Conservation (phyloP, 1,284 basidiomycete genomes). For the Apiotrichum laibachii region DNA sequence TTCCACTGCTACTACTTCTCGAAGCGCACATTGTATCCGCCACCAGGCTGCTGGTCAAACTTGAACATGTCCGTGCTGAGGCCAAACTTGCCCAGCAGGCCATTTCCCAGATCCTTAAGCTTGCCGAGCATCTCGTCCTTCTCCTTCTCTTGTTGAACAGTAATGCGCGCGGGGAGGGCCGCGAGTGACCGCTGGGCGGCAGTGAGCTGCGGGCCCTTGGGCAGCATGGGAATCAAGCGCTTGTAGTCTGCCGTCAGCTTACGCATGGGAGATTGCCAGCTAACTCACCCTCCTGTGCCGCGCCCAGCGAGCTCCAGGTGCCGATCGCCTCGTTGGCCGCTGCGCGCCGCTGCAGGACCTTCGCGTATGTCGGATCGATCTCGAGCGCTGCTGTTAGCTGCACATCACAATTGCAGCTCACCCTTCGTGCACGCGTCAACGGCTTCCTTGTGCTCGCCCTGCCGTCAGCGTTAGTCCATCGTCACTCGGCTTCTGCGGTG, state of each 20-base stretch:
- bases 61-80: constrained; percentile 92
- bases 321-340: constrained; percentile 73
- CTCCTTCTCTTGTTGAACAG: constrained; percentile 74
- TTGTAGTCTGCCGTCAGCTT: constrained; percentile 65
- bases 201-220: constrained; percentile 58
- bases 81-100: constrained; percentile 82
- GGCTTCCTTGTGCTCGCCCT: constrained; percentile 53
- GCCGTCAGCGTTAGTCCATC: not conserved
- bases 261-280: constrained; percentile 6
- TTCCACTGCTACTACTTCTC: constrained; percentile 35
- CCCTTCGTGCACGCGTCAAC: constrained; percentile 51
- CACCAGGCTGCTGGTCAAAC: constrained; percentile 84
- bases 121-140: constrained; percentile 90
- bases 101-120: constrained; percentile 88
- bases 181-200: constrained; percentile 58
- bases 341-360: constrained; percentile 84
- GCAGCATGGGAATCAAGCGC: constrained; percentile 63
- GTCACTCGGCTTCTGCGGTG: not conserved
- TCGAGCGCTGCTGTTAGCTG: constrained; percentile 63
- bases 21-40: constrained; percentile 92
- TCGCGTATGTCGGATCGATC: constrained; percentile 79
- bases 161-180: constrained; percentile 62
- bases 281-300: constrained; percentile 79
- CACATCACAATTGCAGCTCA: constrained; percentile 3
- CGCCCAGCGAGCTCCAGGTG: constrained; percentile 75